phyloP scores from a whole-genome alignment of 176 grass and related monocot genomes.

The Paspalum vaginatum region DNA sequence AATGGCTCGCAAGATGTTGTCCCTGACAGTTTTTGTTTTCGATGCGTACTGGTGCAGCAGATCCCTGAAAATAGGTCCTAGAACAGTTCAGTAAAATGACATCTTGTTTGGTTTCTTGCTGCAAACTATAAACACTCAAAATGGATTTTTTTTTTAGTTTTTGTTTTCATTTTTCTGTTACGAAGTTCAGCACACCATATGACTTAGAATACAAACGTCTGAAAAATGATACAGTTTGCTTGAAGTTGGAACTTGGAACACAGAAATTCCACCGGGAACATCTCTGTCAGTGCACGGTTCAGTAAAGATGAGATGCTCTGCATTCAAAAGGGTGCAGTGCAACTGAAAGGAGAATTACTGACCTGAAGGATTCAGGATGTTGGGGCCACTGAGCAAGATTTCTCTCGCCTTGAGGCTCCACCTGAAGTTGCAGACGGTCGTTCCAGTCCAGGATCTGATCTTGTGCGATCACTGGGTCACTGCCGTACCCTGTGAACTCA shows the following conservation, averaged over 20 bases:
- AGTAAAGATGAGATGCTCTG: not conserved
- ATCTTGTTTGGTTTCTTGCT: too few species aligned
- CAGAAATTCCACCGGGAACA: too few species aligned
- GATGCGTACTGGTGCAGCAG: slow-evolving; percentile 42
- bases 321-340: not conserved
- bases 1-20: slow-evolving; percentile 21
- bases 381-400: slow-evolving; percentile 45
- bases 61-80: slow-evolving; percentile 12
- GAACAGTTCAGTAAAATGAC: not conserved
- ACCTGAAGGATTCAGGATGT: slow-evolving; percentile 54
- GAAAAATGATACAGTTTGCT: too few species aligned
- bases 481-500: not conserved
- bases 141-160: too few species aligned
- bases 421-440: slow-evolving; percentile 33
- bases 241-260: too few species aligned
- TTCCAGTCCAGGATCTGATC: slow-evolving; percentile 45
- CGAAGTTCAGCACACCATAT: not conserved
- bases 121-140: too few species aligned
- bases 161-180: not conserved
- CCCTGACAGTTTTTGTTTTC: slow-evolving; percentile 31
- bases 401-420: not conserved
- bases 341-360: not conserved
- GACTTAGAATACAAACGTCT: too few species aligned
- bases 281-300: not conserved
- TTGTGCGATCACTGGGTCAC: not conserved